phyloP scores from a whole-genome alignment of 208 protist species.

The Leishmania amazonensis region DNA sequence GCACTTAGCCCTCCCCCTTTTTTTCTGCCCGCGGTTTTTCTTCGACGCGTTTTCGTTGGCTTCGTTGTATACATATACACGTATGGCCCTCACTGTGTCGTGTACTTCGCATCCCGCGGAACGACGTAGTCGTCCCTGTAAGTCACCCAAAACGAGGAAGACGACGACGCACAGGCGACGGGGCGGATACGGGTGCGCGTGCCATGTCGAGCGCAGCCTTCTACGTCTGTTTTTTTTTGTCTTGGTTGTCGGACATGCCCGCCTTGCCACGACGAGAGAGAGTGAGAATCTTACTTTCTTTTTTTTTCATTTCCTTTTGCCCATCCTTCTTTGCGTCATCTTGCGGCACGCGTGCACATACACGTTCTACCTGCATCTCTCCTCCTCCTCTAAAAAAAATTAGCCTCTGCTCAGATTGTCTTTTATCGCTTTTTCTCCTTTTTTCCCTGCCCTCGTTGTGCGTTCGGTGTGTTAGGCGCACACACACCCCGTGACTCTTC shows the following conservation, averaged over 20 bases:
- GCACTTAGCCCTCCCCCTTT: neutral
- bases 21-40: neutral
- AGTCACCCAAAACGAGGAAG: neutral
- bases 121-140: too few species aligned
- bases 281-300: neutral
- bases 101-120: too few species aligned
- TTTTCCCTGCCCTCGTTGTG: neutral
- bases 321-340: conserved; percentile 5
- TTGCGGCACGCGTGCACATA: neutral
- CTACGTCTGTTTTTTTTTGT: neutral
- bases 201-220: neutral
- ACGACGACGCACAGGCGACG: neutral
- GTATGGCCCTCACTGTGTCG: too few species aligned
- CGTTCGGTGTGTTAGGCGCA: neutral
- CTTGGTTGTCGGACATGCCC: neutral
- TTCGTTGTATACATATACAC: neutral
- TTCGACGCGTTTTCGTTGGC: neutral
- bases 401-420: neutral
- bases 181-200: neutral
- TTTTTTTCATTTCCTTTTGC: neutral
- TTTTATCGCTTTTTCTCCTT: neutral
- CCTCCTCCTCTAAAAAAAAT: neutral
- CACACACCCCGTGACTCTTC: neutral
- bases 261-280: neutral
- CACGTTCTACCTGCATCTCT: neutral